Conservation (phyloP, 257 asterid genomes). For the Jasminum sambac region DNA sequence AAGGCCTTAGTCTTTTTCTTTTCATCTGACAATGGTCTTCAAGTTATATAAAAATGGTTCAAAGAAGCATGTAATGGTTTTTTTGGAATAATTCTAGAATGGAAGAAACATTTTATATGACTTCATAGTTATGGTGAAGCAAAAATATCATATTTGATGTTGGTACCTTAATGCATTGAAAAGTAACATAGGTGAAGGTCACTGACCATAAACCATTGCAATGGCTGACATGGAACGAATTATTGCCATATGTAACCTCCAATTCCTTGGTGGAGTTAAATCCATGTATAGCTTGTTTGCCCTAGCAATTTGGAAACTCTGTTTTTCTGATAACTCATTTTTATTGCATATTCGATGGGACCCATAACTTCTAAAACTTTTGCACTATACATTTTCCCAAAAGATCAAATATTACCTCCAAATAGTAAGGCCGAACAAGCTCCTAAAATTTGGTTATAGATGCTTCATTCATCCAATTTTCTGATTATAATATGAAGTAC, state of each 20-base stretch:
- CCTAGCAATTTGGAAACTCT: too few relatives aligned
- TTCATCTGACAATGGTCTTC: neutral
- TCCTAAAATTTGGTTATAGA: neutral
- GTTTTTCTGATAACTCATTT: too few relatives aligned
- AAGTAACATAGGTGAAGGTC: constrained; percentile 9
- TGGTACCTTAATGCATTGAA: constrained; percentile 9
- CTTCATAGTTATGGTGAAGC: neutral
- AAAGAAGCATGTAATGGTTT: neutral
- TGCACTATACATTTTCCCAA: too few relatives aligned
- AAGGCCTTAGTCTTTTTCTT: too few relatives aligned
- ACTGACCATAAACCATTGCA: constrained; percentile 20
- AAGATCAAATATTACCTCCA: too few relatives aligned
- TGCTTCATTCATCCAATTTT: neutral
- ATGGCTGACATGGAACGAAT: constrained; percentile 1
- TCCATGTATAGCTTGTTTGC: neutral
- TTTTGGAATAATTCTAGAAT: neutral
- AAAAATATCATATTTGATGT: constrained; percentile 3
- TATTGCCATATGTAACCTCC: constrained; percentile 5
- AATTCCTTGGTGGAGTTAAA: constrained; percentile 17
- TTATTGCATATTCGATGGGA: too few relatives aligned
- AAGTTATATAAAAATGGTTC: constrained; percentile 1
- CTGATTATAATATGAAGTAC: constrained; percentile 26
- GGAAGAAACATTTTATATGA: neutral
- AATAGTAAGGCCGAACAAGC: too few relatives aligned
- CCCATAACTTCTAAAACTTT: too few relatives aligned